Base-by-base conservation (phyloP, 2,329 filamentous ascomycete species). In the Leptographium wingfieldii region DNA sequence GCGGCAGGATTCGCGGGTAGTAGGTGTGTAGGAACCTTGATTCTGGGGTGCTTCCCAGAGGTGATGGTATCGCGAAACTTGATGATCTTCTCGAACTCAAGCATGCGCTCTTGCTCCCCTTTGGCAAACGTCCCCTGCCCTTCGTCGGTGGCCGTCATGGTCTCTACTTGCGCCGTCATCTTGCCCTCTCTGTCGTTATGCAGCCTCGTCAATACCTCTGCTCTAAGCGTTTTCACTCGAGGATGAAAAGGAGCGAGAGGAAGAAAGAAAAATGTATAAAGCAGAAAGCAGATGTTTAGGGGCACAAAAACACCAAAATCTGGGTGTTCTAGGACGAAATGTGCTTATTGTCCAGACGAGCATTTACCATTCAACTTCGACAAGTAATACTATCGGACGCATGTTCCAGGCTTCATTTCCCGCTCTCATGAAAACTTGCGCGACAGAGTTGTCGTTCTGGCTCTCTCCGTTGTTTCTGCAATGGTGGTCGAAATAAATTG, bases 1-100 rank as follows among this genome's bases (percentile, higher is more conserved):
- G 40, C 54, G 12, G 16, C 43, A 46, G 55, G 29, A 43, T 48
- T 51, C 11, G 62, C 43, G 0, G 49, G 60, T 2, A 51, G 33
- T 63, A 76, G 66, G 68, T 76, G 74, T 60, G 73, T 66, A 61
- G 79, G 77, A 40, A 78, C 70, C 69, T 83, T 85, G 72, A 86
- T 79, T 67, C 75, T 79, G 56, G 82, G 79, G 68, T 92, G 87
- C 67, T 80, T 84, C 69, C 92, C 91, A 71, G 88, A 83, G 69
- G 94, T 78, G 67, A 97, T 81, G 66, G 85, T 80, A 76, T 96
- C 88, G 73, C 85, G 86, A 72, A 97, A 85, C 66, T 79, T 82
- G 69, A 95, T 72, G 68, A 97, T 88, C 74, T 86, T 90, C 69
- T 87, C 82, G 76, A 90, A 94, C 73, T 92, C 83, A 67, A 77